phyloP scores from a whole-genome alignment of 2,329 filamentous ascomycete species.

The Beauveria medogensis region DNA sequence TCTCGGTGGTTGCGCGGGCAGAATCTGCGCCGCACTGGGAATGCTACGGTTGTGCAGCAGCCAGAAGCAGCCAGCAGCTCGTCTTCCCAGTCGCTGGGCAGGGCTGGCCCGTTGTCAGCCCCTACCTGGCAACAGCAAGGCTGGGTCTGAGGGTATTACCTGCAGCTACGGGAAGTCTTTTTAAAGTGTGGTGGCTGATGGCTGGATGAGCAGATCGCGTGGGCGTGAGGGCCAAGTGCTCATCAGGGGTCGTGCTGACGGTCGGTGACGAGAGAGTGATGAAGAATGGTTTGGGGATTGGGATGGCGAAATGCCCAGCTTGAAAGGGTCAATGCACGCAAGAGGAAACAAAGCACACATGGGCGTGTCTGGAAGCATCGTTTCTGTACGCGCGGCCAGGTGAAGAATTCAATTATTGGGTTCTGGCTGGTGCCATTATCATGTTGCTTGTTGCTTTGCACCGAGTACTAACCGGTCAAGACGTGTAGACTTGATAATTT shows the following conservation, averaged over 20 bases:
- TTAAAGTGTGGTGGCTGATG: not conserved
- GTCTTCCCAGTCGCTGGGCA: not conserved
- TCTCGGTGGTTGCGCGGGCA: not conserved
- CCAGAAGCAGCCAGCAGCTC: no score
- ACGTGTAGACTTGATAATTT: not conserved
- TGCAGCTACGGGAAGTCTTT: conserved; percentile 3
- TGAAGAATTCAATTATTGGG: not conserved
- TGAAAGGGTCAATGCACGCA: not conserved
- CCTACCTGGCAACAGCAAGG: not conserved
- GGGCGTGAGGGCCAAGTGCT: not conserved
- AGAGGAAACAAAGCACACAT: no score
- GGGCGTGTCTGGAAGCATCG: no score
- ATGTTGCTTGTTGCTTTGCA: not conserved
- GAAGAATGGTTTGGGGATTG: not conserved
- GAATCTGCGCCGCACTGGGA: not conserved
- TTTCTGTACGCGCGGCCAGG: no score
- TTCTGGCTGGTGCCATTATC: not conserved
- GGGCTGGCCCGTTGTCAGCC: not conserved
- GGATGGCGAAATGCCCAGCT: not conserved
- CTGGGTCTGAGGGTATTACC: not conserved
- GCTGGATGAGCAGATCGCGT: not conserved
- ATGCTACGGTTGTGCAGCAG: not conserved
- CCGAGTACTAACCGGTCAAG: not conserved
- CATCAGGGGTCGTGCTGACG: not conserved
- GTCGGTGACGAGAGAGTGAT: not conserved